Conservation (phyloP, 495 filamentous ascomycete species). For the Bryoglossum gracile region DNA sequence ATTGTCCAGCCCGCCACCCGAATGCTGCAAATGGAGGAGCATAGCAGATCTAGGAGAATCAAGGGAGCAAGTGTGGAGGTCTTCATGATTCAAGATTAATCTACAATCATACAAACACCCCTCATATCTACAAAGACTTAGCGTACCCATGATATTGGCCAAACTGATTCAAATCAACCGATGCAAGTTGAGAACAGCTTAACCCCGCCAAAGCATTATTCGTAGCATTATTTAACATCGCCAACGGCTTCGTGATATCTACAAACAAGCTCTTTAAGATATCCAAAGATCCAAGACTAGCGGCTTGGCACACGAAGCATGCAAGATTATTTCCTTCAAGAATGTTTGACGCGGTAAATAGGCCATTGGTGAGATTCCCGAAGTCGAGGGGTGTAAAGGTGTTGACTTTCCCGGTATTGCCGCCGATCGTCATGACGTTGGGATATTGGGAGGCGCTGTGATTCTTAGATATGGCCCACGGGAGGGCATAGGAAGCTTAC, state of each 20-base stretch:
- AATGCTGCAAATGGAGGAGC: too few species aligned
- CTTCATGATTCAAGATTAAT: too few species aligned
- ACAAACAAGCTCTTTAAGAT: background rate
- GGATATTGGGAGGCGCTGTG: constrained; percentile 20
- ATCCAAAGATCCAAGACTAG: background rate
- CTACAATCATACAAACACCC: too few species aligned
- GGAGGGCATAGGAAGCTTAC: too few species aligned
- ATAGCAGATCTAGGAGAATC: too few species aligned
- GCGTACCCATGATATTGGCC: background rate
- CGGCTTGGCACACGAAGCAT: constrained; percentile 35
- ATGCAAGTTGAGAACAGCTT: background rate
- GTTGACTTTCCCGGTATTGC: constrained; percentile 48
- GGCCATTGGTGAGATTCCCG: constrained; percentile 40
- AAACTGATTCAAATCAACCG: background rate
- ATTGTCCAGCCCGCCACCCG: too few species aligned
- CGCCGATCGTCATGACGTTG: constrained; percentile 37
- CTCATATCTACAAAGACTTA: background rate
- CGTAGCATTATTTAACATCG: constrained; percentile 1
- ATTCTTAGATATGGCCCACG: too few species aligned
- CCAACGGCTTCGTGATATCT: background rate
- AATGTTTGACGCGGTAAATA: constrained; percentile 34
- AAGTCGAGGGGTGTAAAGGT: constrained; percentile 45
- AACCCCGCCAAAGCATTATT: background rate
- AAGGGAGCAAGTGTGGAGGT: too few species aligned
- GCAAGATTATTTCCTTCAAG: constrained; percentile 39